Base-by-base conservation (phyloP, 768 basidiomycete species). In the Dendrothele bispora region DNA sequence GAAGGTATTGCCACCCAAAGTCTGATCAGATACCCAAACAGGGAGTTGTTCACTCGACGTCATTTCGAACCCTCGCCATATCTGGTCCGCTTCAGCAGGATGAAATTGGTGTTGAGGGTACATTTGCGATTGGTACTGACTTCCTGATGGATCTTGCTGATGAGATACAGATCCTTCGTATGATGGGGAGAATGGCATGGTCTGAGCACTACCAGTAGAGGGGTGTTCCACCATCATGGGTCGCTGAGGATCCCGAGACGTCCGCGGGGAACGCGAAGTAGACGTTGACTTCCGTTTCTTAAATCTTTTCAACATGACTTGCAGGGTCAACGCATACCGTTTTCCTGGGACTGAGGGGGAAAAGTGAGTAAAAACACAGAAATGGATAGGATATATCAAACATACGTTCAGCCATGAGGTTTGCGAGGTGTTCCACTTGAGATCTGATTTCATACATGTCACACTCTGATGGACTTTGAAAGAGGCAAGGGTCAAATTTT, bases 261-360 rank as follows among this genome's bases (percentile, higher is more conserved):
- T 61, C 53, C 79, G 77, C 1, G 85, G 86, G 15, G 87, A 88
- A 15, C 78, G 79, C 12, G 84, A 78, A 15, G 69, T 63, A 26
- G 83, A 82, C 11, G 73, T 57, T 44, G 68, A 58, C 47, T 71
- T 81, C 49, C 86, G 78, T 49, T 81, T 86, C 64, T 80, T 78
- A 27, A 81, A 79, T 48, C 86, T 75, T 66, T 91, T 91, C 44
- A 97, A 64, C 86, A 95, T 95, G 34, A 95, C 70, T 54, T 91
- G 88, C 17, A 98, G 73, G 4, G 92, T 95, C 29, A 92, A 66
- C 7, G 94, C 94, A 56, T 97, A 98, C 45, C 94, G 84, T 59
- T 91, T 91, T 11, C 92, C 95, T 20, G 94, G 93, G 50, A 95
- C 93, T 94, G 58, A n/a, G n/a, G n/a, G n/a, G n/a, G n/a, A n/a